phyloP scores from a whole-genome alignment of 2,329 filamentous ascomycete species.

The Neobulgaria alba region DNA sequence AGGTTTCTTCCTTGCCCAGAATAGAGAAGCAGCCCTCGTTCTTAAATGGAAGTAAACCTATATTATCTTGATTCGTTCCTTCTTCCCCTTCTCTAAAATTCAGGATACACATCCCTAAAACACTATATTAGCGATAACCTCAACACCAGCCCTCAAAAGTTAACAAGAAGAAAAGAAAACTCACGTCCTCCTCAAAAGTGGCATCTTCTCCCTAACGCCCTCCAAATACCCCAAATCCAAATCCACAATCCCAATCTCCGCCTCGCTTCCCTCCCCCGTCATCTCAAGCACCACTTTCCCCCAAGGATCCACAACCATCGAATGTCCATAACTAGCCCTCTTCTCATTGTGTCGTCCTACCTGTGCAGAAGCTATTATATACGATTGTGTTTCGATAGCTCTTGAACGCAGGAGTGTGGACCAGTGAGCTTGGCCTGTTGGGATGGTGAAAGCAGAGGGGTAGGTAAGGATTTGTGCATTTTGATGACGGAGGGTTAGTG shows the following conservation, averaged over 20 bases:
- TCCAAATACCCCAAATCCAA: constrained; percentile 44
- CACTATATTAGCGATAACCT: neutral
- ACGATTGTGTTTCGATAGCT: constrained; percentile 84
- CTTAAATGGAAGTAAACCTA: too few relatives aligned
- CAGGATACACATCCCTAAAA: constrained; percentile 20
- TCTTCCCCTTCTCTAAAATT: constrained; percentile 3
- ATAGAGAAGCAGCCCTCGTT: too few relatives aligned
- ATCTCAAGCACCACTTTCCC: constrained; percentile 63
- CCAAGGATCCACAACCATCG: constrained; percentile 82
- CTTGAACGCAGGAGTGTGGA: constrained; percentile 66
- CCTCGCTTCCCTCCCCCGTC: constrained; percentile 38
- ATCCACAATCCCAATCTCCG: constrained; percentile 41
- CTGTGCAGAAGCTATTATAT: constrained; percentile 81
- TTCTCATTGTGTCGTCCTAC: constrained; percentile 65
- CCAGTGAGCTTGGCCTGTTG: constrained; percentile 83
- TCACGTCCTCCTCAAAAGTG: constrained; percentile 41
- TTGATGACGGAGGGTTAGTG: constrained; percentile 55
- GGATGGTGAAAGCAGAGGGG: constrained; percentile 83
- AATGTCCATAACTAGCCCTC: constrained; percentile 75
- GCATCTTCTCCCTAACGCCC: constrained; percentile 47
- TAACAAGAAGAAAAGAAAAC: constrained; percentile 1
- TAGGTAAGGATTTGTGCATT: constrained; percentile 73
- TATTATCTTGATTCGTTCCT: too few relatives aligned
- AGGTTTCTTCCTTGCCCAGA: too few relatives aligned
- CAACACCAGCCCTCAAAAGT: neutral